Conservation (phyloP, 2,329 filamentous ascomycete genomes). For the Xylariaceae sp. region DNA sequence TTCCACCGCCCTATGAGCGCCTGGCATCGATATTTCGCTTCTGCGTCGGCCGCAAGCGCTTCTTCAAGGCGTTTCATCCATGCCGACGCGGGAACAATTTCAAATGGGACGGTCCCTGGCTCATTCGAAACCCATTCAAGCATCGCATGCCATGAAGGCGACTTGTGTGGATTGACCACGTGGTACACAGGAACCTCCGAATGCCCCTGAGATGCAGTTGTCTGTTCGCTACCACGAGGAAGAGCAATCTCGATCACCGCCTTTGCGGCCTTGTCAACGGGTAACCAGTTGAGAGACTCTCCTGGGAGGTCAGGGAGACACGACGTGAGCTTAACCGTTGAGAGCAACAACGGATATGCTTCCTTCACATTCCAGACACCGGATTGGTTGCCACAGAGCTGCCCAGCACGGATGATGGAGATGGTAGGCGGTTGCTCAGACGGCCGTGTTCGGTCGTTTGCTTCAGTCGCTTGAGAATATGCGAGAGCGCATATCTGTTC, state of each 20-base stretch:
- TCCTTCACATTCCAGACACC: constrained; percentile 46
- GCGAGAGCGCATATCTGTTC: constrained; percentile 47
- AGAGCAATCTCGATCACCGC: constrained; percentile 38
- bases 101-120: constrained; percentile 22
- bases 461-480: constrained; percentile 16
- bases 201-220: constrained; percentile 12
- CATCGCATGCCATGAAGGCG: constrained; percentile 42
- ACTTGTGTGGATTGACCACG: constrained; percentile 42
- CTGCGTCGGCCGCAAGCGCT: constrained; percentile 5
- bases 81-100: constrained; percentile 36
- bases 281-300: constrained; percentile 40
- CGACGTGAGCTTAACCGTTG: constrained; percentile 34
- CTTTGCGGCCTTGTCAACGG: constrained; percentile 40
- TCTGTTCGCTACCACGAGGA: background rate
- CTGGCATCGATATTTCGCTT: constrained; percentile 37
- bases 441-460: background rate
- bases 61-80: constrained; percentile 40
- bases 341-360: constrained; percentile 45
- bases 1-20: constrained; percentile 46
- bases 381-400: constrained; percentile 38
- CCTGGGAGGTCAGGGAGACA: constrained; percentile 38
- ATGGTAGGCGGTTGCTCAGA: constrained; percentile 26
- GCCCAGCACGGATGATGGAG: constrained; percentile 41
- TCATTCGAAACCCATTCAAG: constrained; percentile 38
- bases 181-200: constrained; percentile 40